Evolutionary conservation across 2,329 filamentous ascomycete genomes (phyloP), one percentile per base, ranked within the genome.

Genomic region (Domatiomyces globalis): DNA sequence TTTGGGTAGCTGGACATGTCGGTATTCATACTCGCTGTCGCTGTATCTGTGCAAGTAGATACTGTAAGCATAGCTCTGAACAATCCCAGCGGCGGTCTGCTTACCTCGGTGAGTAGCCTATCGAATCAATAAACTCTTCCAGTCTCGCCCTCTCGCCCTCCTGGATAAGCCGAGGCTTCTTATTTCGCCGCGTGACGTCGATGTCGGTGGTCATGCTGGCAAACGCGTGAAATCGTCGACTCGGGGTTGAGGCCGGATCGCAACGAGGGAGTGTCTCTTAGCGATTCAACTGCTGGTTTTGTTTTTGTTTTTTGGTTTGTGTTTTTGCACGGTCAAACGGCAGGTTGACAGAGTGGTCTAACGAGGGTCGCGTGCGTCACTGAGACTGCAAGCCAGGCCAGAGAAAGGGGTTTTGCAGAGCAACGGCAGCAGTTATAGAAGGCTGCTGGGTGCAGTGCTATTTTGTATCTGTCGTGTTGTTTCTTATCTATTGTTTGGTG

Each of bases 1-100:
- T 72, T 98, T 98, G 44, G 92, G 92, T 27, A 98, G 80, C 69
- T 95, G 89, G 53, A 98, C 92, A 69, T 98, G 92, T 58, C 92
- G 86, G 72, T 98, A 98, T 71, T 98, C 92, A 69, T 83, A 95
- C 69, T 92, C 80, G 70, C 80, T 83, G 65, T 98, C 92, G 25
- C 84, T 89, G 68, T 98, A 98, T 68, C 92, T 96, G 48, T 19
- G 33, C 33, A 39, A 15, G 33, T 4, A 42, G 45, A 45, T 2
- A 10, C 42, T 36, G 48, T 39, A 10, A 39, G 33, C 33, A 15
- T 22, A 47, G 47, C 47, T 19, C 27, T 48, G 45, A n/a, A 46
- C n/a, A 25, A 19, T 4, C 33, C 2, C 29, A 27, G 15, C 7
- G 2, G 27, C 43, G 19, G 10, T 27, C 22, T 19, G 36, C 43